Evolutionary conservation across 2,329 filamentous ascomycete species (phyloP), one percentile per base, ranked within the genome.

Genomic region (Xylariaceae sp.): DNA sequence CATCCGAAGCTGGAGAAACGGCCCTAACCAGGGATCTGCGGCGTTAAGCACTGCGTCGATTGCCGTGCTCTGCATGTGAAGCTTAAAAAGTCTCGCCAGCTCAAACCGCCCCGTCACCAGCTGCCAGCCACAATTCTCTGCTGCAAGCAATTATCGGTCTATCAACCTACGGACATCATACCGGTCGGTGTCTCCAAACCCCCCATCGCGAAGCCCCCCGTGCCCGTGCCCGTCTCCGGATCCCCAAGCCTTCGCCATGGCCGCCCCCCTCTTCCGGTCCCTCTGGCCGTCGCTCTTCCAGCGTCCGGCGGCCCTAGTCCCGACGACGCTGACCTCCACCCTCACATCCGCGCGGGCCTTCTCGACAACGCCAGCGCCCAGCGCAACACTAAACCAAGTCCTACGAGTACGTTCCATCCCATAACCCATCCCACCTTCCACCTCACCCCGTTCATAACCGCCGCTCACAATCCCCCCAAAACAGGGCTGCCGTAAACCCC

Each of bases 401-500:
- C 79, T 88, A 15, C 82, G 83, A 63, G 78, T 80, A 72, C 61
- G 76, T 68, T 15, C 34, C 23, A 23, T 23, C n/a, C 13, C n/a
- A n/a, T n/a, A 13, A n/a, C 23, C 56, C 13, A 10, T 9, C 39
- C 42, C 13, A 3, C 49, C 15, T 13, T 15, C 49, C 51, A 50
- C 3, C 23, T 30, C 13, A 5, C 51, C 45, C 45, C 1, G 5
- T 30, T 1, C 23, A 30, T 30, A 5, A 30, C 5, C 23, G 23
- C 23, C 23, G 23, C 23, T 30, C 23, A 30, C 23, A 30, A 5
- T 6, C n/a, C n/a, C 11, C 39, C 9, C 49, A 35, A 49, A 51
- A 17, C 74, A 86, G 73, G 90, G 91, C 67, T 92, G 90, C 71
- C 89, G 94, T 63, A 85, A 85, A 67, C 81, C 85, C 53, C 91